These are phyloP conservation scores for Taiozyma sp. DNA, from an alignment of 1,139 yeast species.

Conservation along the genomic window DNA sequence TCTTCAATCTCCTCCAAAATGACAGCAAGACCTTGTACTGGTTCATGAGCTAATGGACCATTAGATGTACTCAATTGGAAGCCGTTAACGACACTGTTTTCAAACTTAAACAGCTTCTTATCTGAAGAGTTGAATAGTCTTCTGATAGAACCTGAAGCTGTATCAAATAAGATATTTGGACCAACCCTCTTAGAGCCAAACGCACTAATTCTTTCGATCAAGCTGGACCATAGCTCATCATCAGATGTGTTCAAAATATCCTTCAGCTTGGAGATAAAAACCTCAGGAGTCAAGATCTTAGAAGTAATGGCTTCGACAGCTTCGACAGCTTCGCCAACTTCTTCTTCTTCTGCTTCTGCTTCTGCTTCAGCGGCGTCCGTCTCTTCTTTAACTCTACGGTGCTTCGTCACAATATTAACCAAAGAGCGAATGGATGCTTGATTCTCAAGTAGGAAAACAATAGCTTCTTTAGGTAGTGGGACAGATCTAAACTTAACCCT, in stretches of 20 bases:
- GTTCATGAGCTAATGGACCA: constrained; percentile 90
- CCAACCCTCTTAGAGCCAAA: constrained; percentile 82
- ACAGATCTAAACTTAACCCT: constrained; percentile 43
- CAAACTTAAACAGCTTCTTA: constrained; percentile 41
- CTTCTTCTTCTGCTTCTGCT: constrained; percentile 19
- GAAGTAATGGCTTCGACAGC: constrained; percentile 20
- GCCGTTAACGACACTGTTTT: constrained; percentile 71
- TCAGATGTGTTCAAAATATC: constrained; percentile 30
- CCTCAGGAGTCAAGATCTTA: constrained; percentile 20
- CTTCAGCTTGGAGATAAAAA: constrained; percentile 32
- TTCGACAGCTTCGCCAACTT: constrained; percentile 15
- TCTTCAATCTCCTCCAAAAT: constrained; percentile 39
- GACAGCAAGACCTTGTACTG: constrained; percentile 75
- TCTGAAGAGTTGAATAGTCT: constrained; percentile 20
- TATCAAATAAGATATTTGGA: constrained; percentile 68
- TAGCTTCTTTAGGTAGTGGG: constrained; percentile 53
- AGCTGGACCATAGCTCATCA: constrained; percentile 21
- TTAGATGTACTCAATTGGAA: constrained; percentile 78
- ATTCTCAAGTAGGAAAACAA: constrained; percentile 45
- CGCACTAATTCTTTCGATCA: constrained; percentile 46
- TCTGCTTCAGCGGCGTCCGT: constrained; percentile 23
- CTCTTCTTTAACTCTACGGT: constrained; percentile 20
- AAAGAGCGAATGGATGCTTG: constrained; percentile 36
- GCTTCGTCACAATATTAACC: constrained; percentile 13
- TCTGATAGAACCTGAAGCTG: constrained; percentile 35